phyloP scores from a whole-genome alignment of 2,329 filamentous ascomycete genomes.

The Fusarium palustre region DNA sequence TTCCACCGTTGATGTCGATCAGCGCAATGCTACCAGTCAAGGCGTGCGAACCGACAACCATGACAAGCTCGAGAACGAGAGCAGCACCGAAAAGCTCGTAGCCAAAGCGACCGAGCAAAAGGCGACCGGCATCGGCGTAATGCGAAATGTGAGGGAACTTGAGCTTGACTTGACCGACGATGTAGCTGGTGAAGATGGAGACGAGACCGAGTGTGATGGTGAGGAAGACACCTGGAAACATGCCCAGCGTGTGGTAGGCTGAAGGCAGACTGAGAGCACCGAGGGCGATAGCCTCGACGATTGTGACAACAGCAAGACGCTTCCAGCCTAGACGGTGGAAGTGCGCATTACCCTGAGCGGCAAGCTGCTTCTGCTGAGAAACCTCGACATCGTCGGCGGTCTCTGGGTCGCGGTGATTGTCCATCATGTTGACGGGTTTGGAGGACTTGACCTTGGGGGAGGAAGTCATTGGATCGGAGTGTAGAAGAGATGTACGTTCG shows the following conservation, averaged over 20 bases:
- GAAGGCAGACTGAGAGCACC: conserved; percentile 57
- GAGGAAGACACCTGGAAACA: conserved; percentile 61
- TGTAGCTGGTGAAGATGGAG: conserved; percentile 61
- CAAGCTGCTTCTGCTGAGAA: conserved; percentile 38
- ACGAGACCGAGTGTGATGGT: conserved; percentile 58
- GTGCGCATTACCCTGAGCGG: conserved; percentile 35
- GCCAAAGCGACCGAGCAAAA: conserved; percentile 70
- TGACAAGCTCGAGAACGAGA: conserved; percentile 73
- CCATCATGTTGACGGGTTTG: conserved; percentile 33
- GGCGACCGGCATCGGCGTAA: conserved; percentile 56
- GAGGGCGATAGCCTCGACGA: conserved; percentile 38
- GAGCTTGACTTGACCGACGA: conserved; percentile 62
- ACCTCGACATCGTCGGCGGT: conserved; percentile 26
- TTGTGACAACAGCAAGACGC: conserved; percentile 38
- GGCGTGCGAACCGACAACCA: conserved; percentile 78
- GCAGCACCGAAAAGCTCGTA: conserved; percentile 71
- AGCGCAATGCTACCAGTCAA: conserved; percentile 77
- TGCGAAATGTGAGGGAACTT: conserved; percentile 64
- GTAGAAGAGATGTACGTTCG: conserved; percentile 18
- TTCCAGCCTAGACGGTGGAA: conserved; percentile 40
- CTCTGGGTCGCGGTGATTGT: conserved; percentile 20
- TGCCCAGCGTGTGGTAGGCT: conserved; percentile 65
- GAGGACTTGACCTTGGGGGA: conserved; percentile 12
- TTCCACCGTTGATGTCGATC: conserved; percentile 70
- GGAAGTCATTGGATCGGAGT: conserved; percentile 16